These are phyloP conservation scores for Isochrysis galbana DNA, from an alignment of 78 protist genomes.

Conservation along the genomic window DNA sequence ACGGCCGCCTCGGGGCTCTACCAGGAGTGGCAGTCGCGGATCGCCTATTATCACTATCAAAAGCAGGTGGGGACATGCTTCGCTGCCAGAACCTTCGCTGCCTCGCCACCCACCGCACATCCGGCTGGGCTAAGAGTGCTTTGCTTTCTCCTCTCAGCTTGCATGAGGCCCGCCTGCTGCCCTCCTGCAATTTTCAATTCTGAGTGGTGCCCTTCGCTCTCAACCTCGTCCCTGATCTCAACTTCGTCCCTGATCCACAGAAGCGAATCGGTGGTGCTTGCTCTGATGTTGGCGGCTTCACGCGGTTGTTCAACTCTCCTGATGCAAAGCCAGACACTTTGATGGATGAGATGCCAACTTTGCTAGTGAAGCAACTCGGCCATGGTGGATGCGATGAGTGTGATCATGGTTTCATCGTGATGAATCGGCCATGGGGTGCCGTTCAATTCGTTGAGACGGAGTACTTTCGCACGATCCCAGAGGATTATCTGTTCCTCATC, in stretches of 20 bases:
- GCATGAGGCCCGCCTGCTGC: no score
- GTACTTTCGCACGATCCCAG: neutral
- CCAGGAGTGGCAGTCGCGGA: conserved; percentile 29
- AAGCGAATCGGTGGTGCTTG: neutral
- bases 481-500: neutral
- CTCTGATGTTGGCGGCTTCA: conserved; percentile 26
- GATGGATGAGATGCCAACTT: neutral
- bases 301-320: neutral
- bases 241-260: no score
- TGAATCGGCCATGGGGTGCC: conserved; percentile 24
- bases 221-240: no score
- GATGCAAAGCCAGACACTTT: neutral
- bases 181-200: no score
- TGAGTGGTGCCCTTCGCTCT: no score
- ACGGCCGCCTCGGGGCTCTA: neutral
- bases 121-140: no score
- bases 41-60: neutral
- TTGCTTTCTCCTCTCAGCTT: no score
- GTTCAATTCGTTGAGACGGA: neutral
- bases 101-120: no score
- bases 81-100: no score
- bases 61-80: no score
- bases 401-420: conserved; percentile 17
- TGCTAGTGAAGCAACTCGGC: neutral
- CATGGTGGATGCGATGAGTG: neutral